Evolutionary conservation across 2,329 filamentous ascomycete genomes (phyloP), one percentile per base, ranked within the genome.

Genomic region (Emergomyces pasteurianus): DNA sequence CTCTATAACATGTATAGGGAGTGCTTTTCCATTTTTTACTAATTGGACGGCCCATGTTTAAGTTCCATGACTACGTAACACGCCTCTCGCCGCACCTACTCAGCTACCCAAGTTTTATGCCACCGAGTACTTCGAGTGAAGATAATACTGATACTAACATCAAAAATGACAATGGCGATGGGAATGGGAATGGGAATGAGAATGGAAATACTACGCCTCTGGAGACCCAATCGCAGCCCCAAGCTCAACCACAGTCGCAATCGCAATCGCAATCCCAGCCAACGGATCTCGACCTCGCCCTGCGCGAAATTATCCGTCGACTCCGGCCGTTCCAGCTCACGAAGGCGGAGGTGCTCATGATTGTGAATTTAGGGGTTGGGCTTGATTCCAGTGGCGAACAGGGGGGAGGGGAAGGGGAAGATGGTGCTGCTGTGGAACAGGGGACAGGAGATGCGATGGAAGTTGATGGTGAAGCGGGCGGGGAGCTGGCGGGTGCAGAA

Each of bases 331-430:
- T 73, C 56, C 71, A 71, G 18, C 67, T 79, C 21, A 78, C 77
- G 34, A 79, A 79, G 65, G 75, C 74, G 0, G 77, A 79, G 65
- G 74, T 77, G 10, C 63, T 78, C 21, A 78, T 75, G 70, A 73
- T 79, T 58, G 65, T 79, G 23, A 79, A 79, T 62, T 65, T 79
- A 31, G 76, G 77, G 0, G 65, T 78, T 18, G 77, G 76, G 2
- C 31, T 75, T 18, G 59, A 62, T 28, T 60, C 31, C 9, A 59
- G 52, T 36, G 57, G 56, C 47, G 64, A 59, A 23, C 34, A 64
- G 57, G 42, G 61, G 61, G 36, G 60, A 60, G 3, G 65, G 50
- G 66, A 63, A 57, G 67, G 31, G 7, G 66, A 65, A 16, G 65
- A 49, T n/a, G 58, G 63, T 61, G n/a, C 43, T 46, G 43, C n/a